phyloP scores from a whole-genome alignment of 192 early-diverging fungal species.

The Umbelopsis vinacea region DNA sequence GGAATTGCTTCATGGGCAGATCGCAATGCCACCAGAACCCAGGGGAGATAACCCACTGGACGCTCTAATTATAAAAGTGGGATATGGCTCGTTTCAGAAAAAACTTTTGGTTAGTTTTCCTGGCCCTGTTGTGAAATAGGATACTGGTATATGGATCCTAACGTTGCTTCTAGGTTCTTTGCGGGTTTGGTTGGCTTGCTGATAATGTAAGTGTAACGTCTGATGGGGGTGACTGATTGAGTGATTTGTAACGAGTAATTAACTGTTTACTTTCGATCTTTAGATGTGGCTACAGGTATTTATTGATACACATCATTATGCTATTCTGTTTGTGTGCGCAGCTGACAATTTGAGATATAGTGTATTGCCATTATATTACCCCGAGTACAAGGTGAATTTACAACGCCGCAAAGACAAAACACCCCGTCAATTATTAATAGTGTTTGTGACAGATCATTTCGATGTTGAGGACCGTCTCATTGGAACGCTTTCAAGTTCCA shows the following conservation, averaged over 20 bases:
- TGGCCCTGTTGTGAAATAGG: not conserved
- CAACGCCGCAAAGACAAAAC: not conserved
- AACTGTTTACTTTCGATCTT: constrained; percentile 1
- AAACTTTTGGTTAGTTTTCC: constrained; percentile 50
- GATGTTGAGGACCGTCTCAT: constrained; percentile 64
- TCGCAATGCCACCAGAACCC: constrained; percentile 38
- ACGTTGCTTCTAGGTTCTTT: constrained; percentile 53
- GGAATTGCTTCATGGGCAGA: constrained; percentile 14
- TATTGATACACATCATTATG: not conserved
- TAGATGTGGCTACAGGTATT: constrained; percentile 68
- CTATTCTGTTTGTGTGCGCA: constrained; percentile 6
- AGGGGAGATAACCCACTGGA: constrained; percentile 51
- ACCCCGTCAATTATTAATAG: constrained; percentile 4
- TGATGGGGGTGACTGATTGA: not conserved
- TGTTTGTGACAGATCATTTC: constrained; percentile 59
- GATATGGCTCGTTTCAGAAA: constrained; percentile 75
- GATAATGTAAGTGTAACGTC: constrained; percentile 72
- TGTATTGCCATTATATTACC: constrained; percentile 76
- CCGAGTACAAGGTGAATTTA: constrained; percentile 62
- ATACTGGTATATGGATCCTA: not conserved
- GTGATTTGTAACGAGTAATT: not conserved
- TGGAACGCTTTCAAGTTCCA: constrained; percentile 69
- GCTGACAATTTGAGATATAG: constrained; percentile 37
- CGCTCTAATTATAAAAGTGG: constrained; percentile 67
- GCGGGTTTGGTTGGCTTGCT: constrained; percentile 85